These are phyloP conservation scores for Populus nigra DNA, from an alignment of 345 rosid genomes.

Conservation along the genomic window DNA sequence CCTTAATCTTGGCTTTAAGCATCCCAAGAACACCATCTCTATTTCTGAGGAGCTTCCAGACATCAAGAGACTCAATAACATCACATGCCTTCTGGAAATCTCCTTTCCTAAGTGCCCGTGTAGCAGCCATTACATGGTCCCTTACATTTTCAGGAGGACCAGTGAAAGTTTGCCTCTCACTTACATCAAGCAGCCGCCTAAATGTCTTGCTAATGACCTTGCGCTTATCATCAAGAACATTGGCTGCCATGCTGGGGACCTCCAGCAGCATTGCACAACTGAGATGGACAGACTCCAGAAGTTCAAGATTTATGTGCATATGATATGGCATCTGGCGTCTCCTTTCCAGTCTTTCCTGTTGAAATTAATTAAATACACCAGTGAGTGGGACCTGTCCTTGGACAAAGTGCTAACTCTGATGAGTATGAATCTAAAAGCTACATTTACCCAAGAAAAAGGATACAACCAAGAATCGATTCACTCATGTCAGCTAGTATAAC, in stretches of 20 bases:
- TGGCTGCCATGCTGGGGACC: slow-evolving; percentile 90
- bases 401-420: not conserved
- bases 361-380: slow-evolving; percentile 5
- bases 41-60: slow-evolving; percentile 72
- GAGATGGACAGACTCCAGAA: slow-evolving; percentile 84
- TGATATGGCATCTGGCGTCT: slow-evolving; percentile 95
- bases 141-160: slow-evolving; percentile 87
- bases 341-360: slow-evolving; percentile 84
- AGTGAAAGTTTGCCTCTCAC: slow-evolving; percentile 74
- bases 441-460: not conserved
- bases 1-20: slow-evolving; percentile 78
- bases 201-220: slow-evolving; percentile 79
- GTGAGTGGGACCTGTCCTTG: not conserved
- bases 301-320: slow-evolving; percentile 98
- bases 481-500: not conserved
- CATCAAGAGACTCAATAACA: slow-evolving; percentile 65
- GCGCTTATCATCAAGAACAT: slow-evolving; percentile 53
- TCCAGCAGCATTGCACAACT: slow-evolving; percentile 91
- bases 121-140: slow-evolving; percentile 88
- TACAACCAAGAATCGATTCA: not conserved
- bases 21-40: slow-evolving; percentile 57
- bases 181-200: slow-evolving; percentile 68
- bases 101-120: slow-evolving; percentile 73
- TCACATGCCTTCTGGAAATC: slow-evolving; percentile 65
- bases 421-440: not conserved